Base-by-base conservation (phyloP, 2,329 filamentous ascomycete genomes). In the Trichoderma sp. region DNA sequence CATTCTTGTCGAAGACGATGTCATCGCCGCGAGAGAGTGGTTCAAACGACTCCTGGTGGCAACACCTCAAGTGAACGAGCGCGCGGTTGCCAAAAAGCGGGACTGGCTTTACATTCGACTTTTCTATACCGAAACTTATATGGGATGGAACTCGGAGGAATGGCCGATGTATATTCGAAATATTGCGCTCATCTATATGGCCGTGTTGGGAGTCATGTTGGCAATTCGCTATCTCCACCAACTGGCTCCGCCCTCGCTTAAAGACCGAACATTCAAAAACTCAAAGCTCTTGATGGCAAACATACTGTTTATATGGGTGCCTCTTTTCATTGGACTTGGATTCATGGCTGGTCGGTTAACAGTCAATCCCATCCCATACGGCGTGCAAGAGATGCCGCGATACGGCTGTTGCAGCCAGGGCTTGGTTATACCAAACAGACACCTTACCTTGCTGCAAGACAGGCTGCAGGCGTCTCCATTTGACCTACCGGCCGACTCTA, bases 381-480 rank as follows among this genome's bases (percentile, higher is more conserved):
- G 82, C 1, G 77, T 84, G 7, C 79, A 79, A 1, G 79, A 83
- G 77, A 84, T 84, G 83, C 78, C 81, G 1, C 78, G 76, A 11
- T 83, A 83, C 45, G 83, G 83, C 8, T 84, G 83, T 50, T 84
- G 83, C 60, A 81, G 83, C 6, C 83, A 84, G 71, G 83, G 83
- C 0, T 77, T 84, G 3, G 79, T 83, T 2, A 83, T 83, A 50
- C 80, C 83, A 4, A 75, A 76, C 3, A 79, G 78, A 18, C 78
- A 83, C 16, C 73, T 83, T 2, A 65, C 69, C 14, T 65, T 56
- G 4, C 53, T 84, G 14, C 77, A 79, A 56, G 31, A 56, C 1
- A 68, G 60, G 12, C 53, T 83, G 1, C 50, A 76, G 14, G 59
- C 77, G 33, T 76, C 79, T 0, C 77, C 81, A 0, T 79, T 78